These are phyloP conservation scores for Pleurotus djamor DNA, from an alignment of 768 basidiomycete genomes.

Conservation along the genomic window DNA sequence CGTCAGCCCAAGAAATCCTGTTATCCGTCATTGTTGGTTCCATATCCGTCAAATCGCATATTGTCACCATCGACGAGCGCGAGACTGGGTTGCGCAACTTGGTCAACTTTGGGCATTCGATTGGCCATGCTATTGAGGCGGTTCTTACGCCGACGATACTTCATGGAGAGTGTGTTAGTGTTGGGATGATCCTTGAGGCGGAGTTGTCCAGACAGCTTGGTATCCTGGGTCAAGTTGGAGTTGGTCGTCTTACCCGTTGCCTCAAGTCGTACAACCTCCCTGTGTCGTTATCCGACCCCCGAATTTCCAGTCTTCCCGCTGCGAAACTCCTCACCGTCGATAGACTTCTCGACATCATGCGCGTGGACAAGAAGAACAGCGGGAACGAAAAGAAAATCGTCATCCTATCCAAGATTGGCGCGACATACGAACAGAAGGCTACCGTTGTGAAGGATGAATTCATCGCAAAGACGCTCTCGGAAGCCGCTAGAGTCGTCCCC, in stretches of 20 bases:
- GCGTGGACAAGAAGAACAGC: slow-evolving; percentile 96
- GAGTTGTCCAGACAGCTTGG: slow-evolving; percentile 91
- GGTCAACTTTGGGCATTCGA: slow-evolving; percentile 98
- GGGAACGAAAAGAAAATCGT: slow-evolving; percentile 94
- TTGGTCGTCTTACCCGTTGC: slow-evolving; percentile 86
- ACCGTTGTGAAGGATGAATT: slow-evolving; percentile 79
- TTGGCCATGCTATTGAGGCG: slow-evolving; percentile 98
- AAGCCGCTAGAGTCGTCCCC: slow-evolving; percentile 74
- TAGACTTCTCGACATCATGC: slow-evolving; percentile 89
- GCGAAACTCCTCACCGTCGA: slow-evolving; percentile 76
- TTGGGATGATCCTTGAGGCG: slow-evolving; percentile 97
- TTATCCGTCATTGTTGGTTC: slow-evolving; percentile 91
- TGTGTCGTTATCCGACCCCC: slow-evolving; percentile 73
- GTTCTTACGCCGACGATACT: slow-evolving; percentile 90
- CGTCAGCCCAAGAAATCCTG: slow-evolving; percentile 75
- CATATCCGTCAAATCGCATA: slow-evolving; percentile 94
- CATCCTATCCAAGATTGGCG: slow-evolving; percentile 86
- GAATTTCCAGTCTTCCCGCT: slow-evolving; percentile 69
- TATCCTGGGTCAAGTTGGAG: slow-evolving; percentile 85
- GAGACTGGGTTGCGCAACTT: slow-evolving; percentile 97
- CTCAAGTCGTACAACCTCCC: slow-evolving; percentile 92
- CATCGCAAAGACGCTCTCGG: slow-evolving; percentile 80
- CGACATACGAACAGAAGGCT: slow-evolving; percentile 89
- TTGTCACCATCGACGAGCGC: slow-evolving; percentile 94
- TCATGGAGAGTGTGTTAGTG: slow-evolving; percentile 94